Conservation (phyloP, 306 rosid species). For the Quercus robur region DNA sequence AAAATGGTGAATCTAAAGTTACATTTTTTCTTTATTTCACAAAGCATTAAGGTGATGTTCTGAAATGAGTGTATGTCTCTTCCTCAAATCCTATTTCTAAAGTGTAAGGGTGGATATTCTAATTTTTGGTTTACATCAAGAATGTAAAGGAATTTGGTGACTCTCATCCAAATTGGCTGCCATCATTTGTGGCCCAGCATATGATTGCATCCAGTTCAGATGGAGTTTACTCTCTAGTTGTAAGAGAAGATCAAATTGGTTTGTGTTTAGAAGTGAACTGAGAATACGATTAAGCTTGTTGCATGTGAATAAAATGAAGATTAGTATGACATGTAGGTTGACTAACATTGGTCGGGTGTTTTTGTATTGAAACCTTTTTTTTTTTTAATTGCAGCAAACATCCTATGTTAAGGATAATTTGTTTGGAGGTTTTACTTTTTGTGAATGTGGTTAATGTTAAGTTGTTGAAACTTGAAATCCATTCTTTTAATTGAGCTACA, state of each 20-base stretch:
- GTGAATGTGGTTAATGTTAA: too few relatives aligned
- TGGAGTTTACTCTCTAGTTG: neutral
- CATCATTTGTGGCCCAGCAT: neutral
- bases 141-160: neutral
- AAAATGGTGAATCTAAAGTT: neutral
- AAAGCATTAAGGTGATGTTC: too few relatives aligned
- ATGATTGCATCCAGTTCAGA: neutral
- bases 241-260: neutral
- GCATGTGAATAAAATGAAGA: too few relatives aligned
- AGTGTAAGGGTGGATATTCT: neutral
- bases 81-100: neutral
- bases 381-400: neutral
- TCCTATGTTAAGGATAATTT: too few relatives aligned
- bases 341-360: neutral
- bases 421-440: too few relatives aligned
- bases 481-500: too few relatives aligned
- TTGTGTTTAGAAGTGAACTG: neutral
- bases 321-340: too few relatives aligned
- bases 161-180: neutral
- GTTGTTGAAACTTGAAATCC: too few relatives aligned
- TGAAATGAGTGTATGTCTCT: too few relatives aligned
- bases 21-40: neutral
- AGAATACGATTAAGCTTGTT: neutral
- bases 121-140: neutral
- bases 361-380: neutral